Base-by-base conservation (phyloP, 2,329 filamentous ascomycete species). In the Hypocrella siamensis region DNA sequence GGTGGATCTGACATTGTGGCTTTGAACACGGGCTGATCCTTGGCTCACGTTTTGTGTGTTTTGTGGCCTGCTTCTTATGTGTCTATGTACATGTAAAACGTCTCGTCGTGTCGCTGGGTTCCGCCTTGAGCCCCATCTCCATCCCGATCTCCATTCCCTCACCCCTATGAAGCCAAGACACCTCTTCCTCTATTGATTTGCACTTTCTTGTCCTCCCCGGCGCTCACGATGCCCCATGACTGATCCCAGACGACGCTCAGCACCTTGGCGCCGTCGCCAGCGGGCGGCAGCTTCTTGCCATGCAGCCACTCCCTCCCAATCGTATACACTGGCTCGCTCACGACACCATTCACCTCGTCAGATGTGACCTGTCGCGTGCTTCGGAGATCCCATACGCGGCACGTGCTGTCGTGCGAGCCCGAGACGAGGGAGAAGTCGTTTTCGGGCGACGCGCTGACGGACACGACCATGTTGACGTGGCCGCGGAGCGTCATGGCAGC, bases 311-410 rank as follows among this genome's bases (percentile, higher is more conserved):
- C 81, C 33, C 88, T 63, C 36, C 79, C 69, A 40, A 96, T 78
- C 17, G 72, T 52, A 65, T 82, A 73, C 61, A 93, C 59, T 62
- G 76, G 54, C 67, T 88, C 63, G 70, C 82, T 54, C 56, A 86
- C 48, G 65, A 69, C 58, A 51, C 70, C 58, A 47, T 72, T 61
- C 46, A 75, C 61, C 51, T 76, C 69, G 49, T 75, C 58, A 44
- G 71, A 61, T 3, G 63, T 65, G 7, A 63, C 68, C 14, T 60
- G 66, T 51, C 74, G 64, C 32, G 70, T 72, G 45, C 73, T 78
- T 33, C 90, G 68, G 41, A 96, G 67, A 61, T 98, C 90, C 90
- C 90, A 98, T 30, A 98, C 75, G 31, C 85, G 72, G 47, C 83
- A 90, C 2, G 84, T 93, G 21, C 88, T 85, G 53, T 98, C 90